A percentile compares a stretch with the other conserved stretches of the same genome.
phyloP scores from a whole-genome alignment of 768 basidiomycete genomes.

The Tylopilus vinaceipallidus region DNA sequence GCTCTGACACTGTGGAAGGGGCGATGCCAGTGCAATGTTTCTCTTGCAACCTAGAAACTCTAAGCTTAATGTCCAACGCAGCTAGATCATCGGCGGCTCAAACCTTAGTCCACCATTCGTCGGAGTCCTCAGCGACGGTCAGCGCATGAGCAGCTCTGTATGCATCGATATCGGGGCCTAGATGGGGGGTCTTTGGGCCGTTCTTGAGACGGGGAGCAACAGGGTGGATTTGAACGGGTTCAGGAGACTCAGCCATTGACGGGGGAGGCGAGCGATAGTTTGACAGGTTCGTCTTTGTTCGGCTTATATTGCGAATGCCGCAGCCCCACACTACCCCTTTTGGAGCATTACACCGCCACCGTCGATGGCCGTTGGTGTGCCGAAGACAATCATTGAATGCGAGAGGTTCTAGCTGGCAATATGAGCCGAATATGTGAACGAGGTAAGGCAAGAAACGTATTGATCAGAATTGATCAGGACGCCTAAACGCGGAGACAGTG shows the following conservation, averaged over 20 bases:
- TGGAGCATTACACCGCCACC: slow-evolving; percentile 20
- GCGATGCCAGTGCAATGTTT: slow-evolving; percentile 82
- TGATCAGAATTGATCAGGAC: not conserved
- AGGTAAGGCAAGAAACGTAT: too few species aligned
- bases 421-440: not conserved
- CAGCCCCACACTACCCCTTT: slow-evolving; percentile 13
- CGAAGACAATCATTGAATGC: not conserved
- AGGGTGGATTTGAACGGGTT: slow-evolving; percentile 53
- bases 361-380: not conserved
- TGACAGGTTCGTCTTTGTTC: not conserved
- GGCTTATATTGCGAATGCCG: slow-evolving; percentile 17
- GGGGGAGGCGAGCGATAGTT: slow-evolving; percentile 2
- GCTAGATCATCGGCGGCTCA: not conserved
- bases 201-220: slow-evolving; percentile 71
- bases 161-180: slow-evolving; percentile 76
- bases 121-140: slow-evolving; percentile 74
- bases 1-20: slow-evolving; percentile 86
- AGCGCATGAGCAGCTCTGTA: slow-evolving; percentile 65
- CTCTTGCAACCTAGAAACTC: slow-evolving; percentile 55
- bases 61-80: not conserved
- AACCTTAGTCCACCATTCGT: slow-evolving; percentile 88
- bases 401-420: too few species aligned
- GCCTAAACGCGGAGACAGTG: slow-evolving; percentile 21
- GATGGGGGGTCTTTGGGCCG: slow-evolving; percentile 66
- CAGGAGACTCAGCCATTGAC: slow-evolving; percentile 40